Evolutionary conservation across 169 alveolate genomes (phyloP).

Genomic region (Plasmodium blacklocki): DNA sequence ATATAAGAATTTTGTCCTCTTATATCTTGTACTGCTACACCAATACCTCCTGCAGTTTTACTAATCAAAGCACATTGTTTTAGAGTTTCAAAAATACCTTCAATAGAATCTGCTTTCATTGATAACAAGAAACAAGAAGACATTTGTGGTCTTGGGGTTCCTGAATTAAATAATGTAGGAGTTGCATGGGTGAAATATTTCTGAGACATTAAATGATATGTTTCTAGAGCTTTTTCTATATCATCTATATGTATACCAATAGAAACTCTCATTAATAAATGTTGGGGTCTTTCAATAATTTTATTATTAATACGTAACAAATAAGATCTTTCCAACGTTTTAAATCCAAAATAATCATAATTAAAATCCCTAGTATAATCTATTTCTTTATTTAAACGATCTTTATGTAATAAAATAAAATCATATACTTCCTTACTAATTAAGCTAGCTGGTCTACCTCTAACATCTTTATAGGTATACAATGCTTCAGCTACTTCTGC

Average conservation of each 20-base stretch:
- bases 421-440: slow-evolving; percentile 93
- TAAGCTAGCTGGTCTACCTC: slow-evolving; percentile 94
- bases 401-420: slow-evolving; percentile 90
- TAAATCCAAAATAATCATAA: slow-evolving; percentile 98
- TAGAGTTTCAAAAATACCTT: slow-evolving; percentile 97
- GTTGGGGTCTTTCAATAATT: slow-evolving; percentile 98
- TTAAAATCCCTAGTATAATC: slow-evolving; percentile 95
- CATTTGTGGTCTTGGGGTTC: slow-evolving; percentile 97
- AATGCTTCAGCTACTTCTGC: slow-evolving; percentile 88
- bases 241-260: slow-evolving; percentile 98
- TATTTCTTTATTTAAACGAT: slow-evolving; percentile 91
- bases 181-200: slow-evolving; percentile 99
- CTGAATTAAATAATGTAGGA: slow-evolving; percentile 98
- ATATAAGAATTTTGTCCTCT: slow-evolving; percentile 97
- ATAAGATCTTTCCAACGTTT: slow-evolving; percentile 97
- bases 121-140: slow-evolving; percentile 95
- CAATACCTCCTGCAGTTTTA: slow-evolving; percentile 99
- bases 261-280: slow-evolving; percentile 98
- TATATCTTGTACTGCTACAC: slow-evolving; percentile 96
- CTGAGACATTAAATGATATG: slow-evolving; percentile 96
- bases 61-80: slow-evolving; percentile 97
- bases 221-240: slow-evolving; percentile 93
- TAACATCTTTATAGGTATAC: slow-evolving; percentile 87
- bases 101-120: slow-evolving; percentile 97
- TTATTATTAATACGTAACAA: slow-evolving; percentile 91